phyloP scores from a whole-genome alignment of 164 flowering plant species.

The Magnolia sinica region DNA sequence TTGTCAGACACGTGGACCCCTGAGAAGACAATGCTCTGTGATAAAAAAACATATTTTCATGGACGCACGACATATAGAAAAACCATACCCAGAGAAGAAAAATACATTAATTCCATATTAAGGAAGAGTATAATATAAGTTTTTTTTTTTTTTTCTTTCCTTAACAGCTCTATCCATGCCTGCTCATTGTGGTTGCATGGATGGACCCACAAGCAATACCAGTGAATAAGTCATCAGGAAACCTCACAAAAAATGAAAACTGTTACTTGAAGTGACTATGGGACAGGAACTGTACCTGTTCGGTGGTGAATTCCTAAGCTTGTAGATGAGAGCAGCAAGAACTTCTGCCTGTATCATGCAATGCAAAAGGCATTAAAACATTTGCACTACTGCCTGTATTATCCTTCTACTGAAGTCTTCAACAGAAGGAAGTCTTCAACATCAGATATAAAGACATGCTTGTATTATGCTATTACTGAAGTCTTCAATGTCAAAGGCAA shows the following conservation, averaged over 20 bases:
- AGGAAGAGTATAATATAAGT: no score
- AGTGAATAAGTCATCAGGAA: background rate
- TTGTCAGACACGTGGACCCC: no score
- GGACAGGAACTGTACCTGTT: conserved; percentile 51
- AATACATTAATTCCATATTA: no score
- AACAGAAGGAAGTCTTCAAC: background rate
- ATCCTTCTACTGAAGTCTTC: background rate
- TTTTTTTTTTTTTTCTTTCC: no score
- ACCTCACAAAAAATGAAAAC: background rate
- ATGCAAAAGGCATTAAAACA: background rate
- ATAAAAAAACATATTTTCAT: no score
- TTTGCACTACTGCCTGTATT: background rate
- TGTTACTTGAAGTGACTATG: background rate
- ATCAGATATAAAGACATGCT: background rate
- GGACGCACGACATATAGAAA: no score
- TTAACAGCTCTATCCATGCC: no score
- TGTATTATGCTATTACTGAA: background rate
- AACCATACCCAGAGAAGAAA: no score
- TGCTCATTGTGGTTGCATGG: no score
- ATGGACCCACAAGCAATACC: background rate
- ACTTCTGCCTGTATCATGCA: conserved; percentile 70
- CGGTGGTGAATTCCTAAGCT: conserved; percentile 67
- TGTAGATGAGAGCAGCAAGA: conserved; percentile 68
- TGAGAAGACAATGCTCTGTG: no score
- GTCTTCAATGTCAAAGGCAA: background rate